phyloP scores from a whole-genome alignment of 2,329 filamentous ascomycete genomes.

The Davidsoniella eucalypti region DNA sequence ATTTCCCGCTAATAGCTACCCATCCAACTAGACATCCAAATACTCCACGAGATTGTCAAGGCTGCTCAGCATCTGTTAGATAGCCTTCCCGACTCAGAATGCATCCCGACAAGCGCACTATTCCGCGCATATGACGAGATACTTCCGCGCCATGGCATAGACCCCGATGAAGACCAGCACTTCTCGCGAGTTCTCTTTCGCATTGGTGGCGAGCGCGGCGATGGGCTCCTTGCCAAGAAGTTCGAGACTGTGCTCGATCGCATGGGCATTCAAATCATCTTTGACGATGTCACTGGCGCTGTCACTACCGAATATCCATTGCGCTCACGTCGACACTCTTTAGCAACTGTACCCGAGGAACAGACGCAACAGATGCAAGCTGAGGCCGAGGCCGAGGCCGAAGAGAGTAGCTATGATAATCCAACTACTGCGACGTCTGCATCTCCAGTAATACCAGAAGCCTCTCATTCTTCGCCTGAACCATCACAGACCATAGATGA shows the following conservation, averaged over 20 bases:
- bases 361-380: slow-evolving; percentile 8
- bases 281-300: slow-evolving; percentile 21
- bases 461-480: slow-evolving; percentile 10
- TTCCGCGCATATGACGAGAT: slow-evolving; percentile 68
- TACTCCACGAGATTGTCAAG: slow-evolving; percentile 61
- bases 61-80: slow-evolving; percentile 50
- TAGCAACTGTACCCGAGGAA: slow-evolving; percentile 11
- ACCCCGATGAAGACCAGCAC: slow-evolving; percentile 57
- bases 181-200: slow-evolving; percentile 66
- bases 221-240: slow-evolving; percentile 45
- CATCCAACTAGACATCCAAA: slow-evolving; percentile 48
- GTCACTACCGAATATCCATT: slow-evolving; percentile 11
- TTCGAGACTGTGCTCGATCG: slow-evolving; percentile 51
- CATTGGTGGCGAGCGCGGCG: slow-evolving; percentile 49
- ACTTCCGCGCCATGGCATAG: slow-evolving; percentile 51
- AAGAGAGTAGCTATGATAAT: slow-evolving; percentile 11
- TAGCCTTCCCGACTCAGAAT: slow-evolving; percentile 39
- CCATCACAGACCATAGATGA: slow-evolving; percentile 5
- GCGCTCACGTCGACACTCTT: slow-evolving; percentile 6
- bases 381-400: background rate
- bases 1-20: slow-evolving; percentile 14
- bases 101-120: slow-evolving; percentile 57
- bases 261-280: slow-evolving; percentile 57
- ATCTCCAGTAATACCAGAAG: slow-evolving; percentile 9
- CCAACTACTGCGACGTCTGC: slow-evolving; percentile 4